Base-by-base conservation (phyloP, 2,329 filamentous ascomycete genomes). In the Cladophialophora immunda region DNA sequence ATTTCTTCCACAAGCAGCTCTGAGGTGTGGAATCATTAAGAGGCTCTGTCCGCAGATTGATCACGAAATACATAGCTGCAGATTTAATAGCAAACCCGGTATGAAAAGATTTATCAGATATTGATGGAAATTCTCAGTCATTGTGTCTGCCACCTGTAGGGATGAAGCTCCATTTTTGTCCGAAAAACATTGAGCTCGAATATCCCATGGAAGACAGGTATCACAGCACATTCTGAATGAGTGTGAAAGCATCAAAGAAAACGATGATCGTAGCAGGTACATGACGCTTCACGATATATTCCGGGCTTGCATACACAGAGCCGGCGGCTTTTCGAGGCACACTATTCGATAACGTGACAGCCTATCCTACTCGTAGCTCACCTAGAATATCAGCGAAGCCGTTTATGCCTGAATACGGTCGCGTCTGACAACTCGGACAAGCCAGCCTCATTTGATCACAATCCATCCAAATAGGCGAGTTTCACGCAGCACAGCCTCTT, bases 1-100 rank as follows among this genome's bases (percentile, higher is more conserved):
- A 75, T n/a, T 81, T 81, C 68, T 75, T 81, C 70, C 75, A 79
- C 60, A 72, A 80, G 73, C 75, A 81, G 72, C 73, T 80, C 66
- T 81, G 74, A 65, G 9, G 47, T 27, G 4, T 15, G 45, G 19
- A 15, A 52, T 30, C 38, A 56, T 29, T 17, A 7, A 11, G 29
- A 19, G 13, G 17, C 7, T n/a, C 17, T 34, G 13, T 8, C 19
- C 15, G 32, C 34, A 45, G 29, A 58, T 45, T 8, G 19, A 41
- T 29, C 15, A 7, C 9, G 8, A 50, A 27, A 13, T 17, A 41
- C 15, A 41, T 47, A 22, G 11, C 19, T 9, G 8, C 19, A 50
- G 19, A 25, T n/a, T n/a, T 22, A 25, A 27, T 27, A 25, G 19
- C 45, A 27, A 25, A 13, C 19, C 27, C 11, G 19, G 19, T 27